Percentiles rank a stretch among this genome's conserved stretches.
These are phyloP conservation scores for Gloeostereum incarnatum DNA, from an alignment of 768 basidiomycete species.

Conservation along the genomic window DNA sequence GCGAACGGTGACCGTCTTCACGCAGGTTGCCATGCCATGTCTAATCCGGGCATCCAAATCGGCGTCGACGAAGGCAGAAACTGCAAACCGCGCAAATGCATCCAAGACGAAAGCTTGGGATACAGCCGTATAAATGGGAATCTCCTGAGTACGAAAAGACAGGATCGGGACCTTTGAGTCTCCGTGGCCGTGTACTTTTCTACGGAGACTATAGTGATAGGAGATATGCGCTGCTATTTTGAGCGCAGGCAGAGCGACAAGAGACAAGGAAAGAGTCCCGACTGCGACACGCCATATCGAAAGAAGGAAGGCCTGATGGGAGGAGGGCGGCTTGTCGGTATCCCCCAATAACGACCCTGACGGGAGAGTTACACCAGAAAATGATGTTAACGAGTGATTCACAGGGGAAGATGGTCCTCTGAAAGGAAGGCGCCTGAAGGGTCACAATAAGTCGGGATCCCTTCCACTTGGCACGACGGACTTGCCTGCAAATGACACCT, in stretches of 20 bases:
- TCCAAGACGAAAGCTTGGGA: conserved; percentile 25
- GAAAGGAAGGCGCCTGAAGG: background rate
- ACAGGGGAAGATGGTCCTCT: conserved; percentile 19
- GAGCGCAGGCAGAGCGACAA: conserved; percentile 14
- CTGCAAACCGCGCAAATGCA: conserved; percentile 17
- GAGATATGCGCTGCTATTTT: conserved; percentile 16
- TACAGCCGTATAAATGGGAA: conserved; percentile 24
- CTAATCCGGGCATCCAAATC: conserved; percentile 7
- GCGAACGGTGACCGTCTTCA: conserved; percentile 13
- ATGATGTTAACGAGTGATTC: conserved; percentile 27
- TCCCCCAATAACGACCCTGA: conserved; percentile 5
- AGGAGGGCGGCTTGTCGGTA: background rate
- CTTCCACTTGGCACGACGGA: background rate
- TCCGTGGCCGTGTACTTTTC: conserved; percentile 12
- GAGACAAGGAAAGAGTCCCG: conserved; percentile 20
- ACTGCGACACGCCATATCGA: conserved; percentile 20
- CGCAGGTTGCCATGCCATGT: conserved; percentile 14
- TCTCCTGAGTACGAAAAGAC: conserved; percentile 30
- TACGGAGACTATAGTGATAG: conserved; percentile 20
- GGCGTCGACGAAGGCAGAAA: conserved; percentile 16
- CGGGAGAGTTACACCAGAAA: conserved; percentile 21
- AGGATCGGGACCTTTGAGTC: conserved; percentile 19
- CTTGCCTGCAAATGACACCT: background rate
- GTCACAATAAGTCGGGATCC: background rate
- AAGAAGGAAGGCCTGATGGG: conserved; percentile 13